Percentiles rank a stretch among this genome's conserved stretches.
These are phyloP conservation scores for Pythium insidiosum DNA, from an alignment of 352 stramenopile species.

Conservation along the genomic window DNA sequence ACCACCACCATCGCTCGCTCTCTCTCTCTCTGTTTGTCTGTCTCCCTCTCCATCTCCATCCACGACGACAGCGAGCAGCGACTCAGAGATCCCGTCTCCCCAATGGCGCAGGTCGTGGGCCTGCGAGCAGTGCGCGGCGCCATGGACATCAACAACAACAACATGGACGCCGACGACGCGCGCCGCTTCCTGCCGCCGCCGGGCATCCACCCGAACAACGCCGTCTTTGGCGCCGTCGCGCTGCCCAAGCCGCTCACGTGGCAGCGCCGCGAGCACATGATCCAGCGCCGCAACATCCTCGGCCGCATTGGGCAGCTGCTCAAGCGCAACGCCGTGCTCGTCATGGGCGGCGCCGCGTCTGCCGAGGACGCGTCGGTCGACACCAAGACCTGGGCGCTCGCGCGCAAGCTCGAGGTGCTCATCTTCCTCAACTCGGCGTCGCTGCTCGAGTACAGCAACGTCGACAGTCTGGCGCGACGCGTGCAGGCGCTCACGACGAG, in stretches of 20 bases:
- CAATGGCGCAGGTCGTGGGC: no score
- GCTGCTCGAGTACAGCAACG: slow-evolving; percentile 73
- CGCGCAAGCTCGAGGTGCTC: slow-evolving; percentile 76
- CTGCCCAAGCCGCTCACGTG: slow-evolving; percentile 79
- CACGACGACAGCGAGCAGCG: no score
- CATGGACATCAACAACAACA: no score
- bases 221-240: slow-evolving; percentile 51
- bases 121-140: no score
- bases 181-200: slow-evolving; percentile 41
- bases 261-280: slow-evolving; percentile 66
- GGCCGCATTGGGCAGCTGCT: slow-evolving; percentile 57
- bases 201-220: slow-evolving; percentile 63
- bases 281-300: slow-evolving; percentile 61
- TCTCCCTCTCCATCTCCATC: no score
- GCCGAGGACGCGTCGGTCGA: slow-evolving; percentile 7
- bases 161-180: slow-evolving; percentile 1
- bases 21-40: no score
- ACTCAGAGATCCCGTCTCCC: no score
- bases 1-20: no score
- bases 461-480: slow-evolving; percentile 66
- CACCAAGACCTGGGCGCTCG: slow-evolving; percentile 59
- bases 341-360: slow-evolving; percentile 2
- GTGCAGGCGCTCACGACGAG: slow-evolving; percentile 71
- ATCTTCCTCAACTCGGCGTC: slow-evolving; percentile 80
- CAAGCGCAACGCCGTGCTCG: slow-evolving; percentile 41